phyloP scores from a whole-genome alignment of 1,284 basidiomycete genomes.

The Lignosus rhinocerotis region DNA sequence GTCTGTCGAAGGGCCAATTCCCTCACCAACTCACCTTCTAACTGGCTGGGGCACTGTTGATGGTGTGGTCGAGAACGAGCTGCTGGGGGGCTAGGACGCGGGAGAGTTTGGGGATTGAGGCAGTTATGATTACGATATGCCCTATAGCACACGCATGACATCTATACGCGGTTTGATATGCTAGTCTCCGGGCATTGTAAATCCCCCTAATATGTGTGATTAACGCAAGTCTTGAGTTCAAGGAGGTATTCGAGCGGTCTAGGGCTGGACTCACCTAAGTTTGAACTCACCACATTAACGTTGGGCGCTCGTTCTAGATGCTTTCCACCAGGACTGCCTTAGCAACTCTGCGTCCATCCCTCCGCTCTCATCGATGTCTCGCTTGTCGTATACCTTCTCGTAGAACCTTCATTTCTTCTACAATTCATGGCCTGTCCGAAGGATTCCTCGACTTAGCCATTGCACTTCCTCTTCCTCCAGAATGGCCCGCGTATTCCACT shows the following conservation, averaged over 20 bases:
- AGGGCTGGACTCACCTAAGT: not conserved
- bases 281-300: slow-evolving; percentile 1
- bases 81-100: slow-evolving; percentile 17
- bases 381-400: slow-evolving; percentile 10
- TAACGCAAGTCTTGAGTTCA: not conserved
- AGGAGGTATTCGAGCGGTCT: no score
- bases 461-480: slow-evolving; percentile 67
- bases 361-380: slow-evolving; percentile 1
- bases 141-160: slow-evolving; percentile 32
- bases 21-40: slow-evolving; percentile 89
- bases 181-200: slow-evolving; percentile 22
- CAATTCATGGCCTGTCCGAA: slow-evolving; percentile 43
- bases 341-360: slow-evolving; percentile 14
- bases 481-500: slow-evolving; percentile 69
- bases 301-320: slow-evolving; percentile 11
- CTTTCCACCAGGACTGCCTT: slow-evolving; percentile 24
- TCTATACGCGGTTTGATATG: slow-evolving; percentile 25
- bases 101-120: slow-evolving; percentile 25
- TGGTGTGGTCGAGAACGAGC: slow-evolving; percentile 22
- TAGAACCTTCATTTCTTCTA: slow-evolving; percentile 37
- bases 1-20: slow-evolving; percentile 93
- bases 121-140: slow-evolving; percentile 34
- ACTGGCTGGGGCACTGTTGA: slow-evolving; percentile 29
- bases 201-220: slow-evolving; percentile 2
- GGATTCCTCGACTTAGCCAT: slow-evolving; percentile 65